These are phyloP conservation scores for Spathaspora gorwiae DNA, from an alignment of 805 yeast species.

Conservation along the genomic window DNA sequence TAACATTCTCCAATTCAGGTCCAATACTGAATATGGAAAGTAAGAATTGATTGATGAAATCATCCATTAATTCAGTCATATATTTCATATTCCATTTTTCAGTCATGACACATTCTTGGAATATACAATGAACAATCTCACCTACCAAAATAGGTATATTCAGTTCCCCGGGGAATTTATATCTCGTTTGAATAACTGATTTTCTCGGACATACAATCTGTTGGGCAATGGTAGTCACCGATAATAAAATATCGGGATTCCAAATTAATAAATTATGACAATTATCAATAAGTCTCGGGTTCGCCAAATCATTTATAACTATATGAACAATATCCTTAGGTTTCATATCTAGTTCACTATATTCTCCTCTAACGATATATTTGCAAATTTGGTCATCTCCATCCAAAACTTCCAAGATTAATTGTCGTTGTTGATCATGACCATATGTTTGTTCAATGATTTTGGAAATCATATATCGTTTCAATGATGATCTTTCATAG, in stretches of 20 bases:
- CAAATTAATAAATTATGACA: constrained; percentile 63
- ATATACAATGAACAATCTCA: constrained; percentile 69
- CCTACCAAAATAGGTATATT: constrained; percentile 74
- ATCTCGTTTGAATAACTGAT: constrained; percentile 54
- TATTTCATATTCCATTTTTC: constrained; percentile 33
- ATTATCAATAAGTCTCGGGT: constrained; percentile 48
- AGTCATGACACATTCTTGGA: constrained; percentile 52
- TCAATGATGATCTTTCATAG: constrained; percentile 41
- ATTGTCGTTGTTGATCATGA: constrained; percentile 36
- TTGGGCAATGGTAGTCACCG: constrained; percentile 80
- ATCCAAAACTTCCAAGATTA: constrained; percentile 50
- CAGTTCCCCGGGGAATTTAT: constrained; percentile 60
- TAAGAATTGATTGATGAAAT: constrained; percentile 37
- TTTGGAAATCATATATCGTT: constrained; percentile 41
- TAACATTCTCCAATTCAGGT: constrained; percentile 40
- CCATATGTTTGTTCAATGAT: constrained; percentile 16
- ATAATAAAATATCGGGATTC: constrained; percentile 76
- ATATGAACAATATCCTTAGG: constrained; percentile 59
- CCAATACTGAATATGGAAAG: constrained; percentile 56
- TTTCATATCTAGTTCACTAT: constrained; percentile 47
- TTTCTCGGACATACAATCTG: constrained; percentile 70
- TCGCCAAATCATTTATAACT: constrained; percentile 40
- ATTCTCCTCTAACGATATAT: constrained; percentile 58
- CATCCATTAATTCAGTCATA: constrained; percentile 36
- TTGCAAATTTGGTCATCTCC: constrained; percentile 26